A percentile compares a stretch with the other conserved stretches of the same genome.
phyloP scores from a whole-genome alignment of 2,329 filamentous ascomycete species.

The Aspergillus neoniger region DNA sequence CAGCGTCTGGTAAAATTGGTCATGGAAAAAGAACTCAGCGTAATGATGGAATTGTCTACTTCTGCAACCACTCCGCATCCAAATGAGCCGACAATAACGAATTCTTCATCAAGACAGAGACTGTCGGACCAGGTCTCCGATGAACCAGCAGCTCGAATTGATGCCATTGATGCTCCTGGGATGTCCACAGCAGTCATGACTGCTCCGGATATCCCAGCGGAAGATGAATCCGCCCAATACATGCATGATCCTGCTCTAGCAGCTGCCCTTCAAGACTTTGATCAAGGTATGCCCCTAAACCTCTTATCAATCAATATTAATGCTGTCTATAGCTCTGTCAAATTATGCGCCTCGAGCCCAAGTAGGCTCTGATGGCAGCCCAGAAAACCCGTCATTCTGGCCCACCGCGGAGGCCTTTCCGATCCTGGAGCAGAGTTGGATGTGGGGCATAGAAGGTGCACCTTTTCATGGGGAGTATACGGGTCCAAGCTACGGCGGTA shows the following conservation, averaged over 20 bases:
- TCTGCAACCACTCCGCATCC: not conserved
- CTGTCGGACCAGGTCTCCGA: not conserved
- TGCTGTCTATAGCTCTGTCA: slow-evolving; percentile 1
- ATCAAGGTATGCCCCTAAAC: slow-evolving; percentile 17
- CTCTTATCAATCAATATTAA: not conserved
- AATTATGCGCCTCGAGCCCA: not conserved
- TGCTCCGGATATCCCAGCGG: not conserved
- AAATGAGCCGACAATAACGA: not conserved
- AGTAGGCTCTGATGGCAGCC: not conserved
- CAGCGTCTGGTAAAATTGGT: slow-evolving; percentile 20
- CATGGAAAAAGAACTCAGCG: slow-evolving; percentile 27
- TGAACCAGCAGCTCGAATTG: too few relatives aligned
- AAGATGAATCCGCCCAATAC: slow-evolving; percentile 8
- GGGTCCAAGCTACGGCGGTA: not conserved
- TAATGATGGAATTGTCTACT: slow-evolving; percentile 17
- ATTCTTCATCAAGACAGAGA: not conserved
- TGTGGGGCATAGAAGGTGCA: slow-evolving; percentile 19
- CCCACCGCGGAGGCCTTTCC: slow-evolving; percentile 13
- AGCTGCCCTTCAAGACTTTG: slow-evolving; percentile 23
- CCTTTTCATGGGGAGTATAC: too few relatives aligned
- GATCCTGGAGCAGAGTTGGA: slow-evolving; percentile 25
- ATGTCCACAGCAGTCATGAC: too few relatives aligned
- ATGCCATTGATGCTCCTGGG: too few relatives aligned
- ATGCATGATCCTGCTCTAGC: slow-evolving; percentile 21
- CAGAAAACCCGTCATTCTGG: slow-evolving; percentile 9